phyloP scores from a whole-genome alignment of 169 alveolate genomes.

The Cryptosporidium ubiquitum region DNA sequence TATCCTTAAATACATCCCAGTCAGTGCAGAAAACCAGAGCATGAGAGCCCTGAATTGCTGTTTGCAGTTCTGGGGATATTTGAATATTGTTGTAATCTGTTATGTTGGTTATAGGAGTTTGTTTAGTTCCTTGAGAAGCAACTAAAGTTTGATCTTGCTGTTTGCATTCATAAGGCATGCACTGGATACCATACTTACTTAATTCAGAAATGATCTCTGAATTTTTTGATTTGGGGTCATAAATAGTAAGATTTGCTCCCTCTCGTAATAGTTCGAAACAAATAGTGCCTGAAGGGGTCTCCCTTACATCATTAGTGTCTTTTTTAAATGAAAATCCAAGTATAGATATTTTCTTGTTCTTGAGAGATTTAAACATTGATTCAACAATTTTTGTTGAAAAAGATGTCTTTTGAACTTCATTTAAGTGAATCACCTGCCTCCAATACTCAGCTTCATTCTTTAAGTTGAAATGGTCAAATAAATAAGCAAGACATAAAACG shows the following conservation, averaged over 20 bases:
- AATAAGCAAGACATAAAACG: conserved; percentile 83
- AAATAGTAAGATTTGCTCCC: conserved; percentile 83
- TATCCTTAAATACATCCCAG: conserved; percentile 86
- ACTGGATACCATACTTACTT: conserved; percentile 66
- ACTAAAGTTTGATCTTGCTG: not conserved
- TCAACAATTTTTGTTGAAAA: conserved; percentile 74
- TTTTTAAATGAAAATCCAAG: conserved; percentile 92
- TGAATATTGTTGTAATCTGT: not conserved
- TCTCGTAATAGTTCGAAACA: conserved; percentile 79
- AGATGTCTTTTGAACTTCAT: conserved; percentile 82
- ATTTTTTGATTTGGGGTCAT: conserved; percentile 85
- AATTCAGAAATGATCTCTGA: conserved; percentile 77
- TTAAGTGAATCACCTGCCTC: conserved; percentile 83
- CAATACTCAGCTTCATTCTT: conserved; percentile 86
- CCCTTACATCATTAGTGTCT: conserved; percentile 91
- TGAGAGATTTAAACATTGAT: conserved; percentile 80
- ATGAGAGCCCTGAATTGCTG: conserved; percentile 80
- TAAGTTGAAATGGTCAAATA: conserved; percentile 82
- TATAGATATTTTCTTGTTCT: conserved; percentile 83
- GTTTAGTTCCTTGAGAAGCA: not conserved
- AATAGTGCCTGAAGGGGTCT: conserved; percentile 83
- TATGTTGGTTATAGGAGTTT: not conserved
- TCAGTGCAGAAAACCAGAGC: conserved; percentile 90
- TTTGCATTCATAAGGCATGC: conserved; percentile 29
- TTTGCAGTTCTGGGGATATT: conserved; percentile 66